Evolutionary conservation across 768 basidiomycete species (phyloP).

Genomic region (Mycena rebaudengoi): DNA sequence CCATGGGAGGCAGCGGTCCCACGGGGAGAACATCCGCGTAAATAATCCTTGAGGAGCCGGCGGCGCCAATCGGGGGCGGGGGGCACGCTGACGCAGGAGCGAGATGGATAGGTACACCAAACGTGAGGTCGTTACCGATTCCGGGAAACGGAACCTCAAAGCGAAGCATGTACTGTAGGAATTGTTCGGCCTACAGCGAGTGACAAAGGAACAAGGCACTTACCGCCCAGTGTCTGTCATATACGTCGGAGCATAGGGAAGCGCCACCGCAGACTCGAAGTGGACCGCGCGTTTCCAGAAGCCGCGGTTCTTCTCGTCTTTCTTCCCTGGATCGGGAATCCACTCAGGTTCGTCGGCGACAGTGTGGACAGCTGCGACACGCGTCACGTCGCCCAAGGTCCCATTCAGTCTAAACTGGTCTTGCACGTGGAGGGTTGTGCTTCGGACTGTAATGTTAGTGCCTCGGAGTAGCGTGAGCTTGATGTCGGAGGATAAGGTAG

Average conservation of each 20-base stretch:
- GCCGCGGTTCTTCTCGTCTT: slow-evolving; percentile 14
- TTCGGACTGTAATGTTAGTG: neutral
- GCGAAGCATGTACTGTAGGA: slow-evolving; percentile 4
- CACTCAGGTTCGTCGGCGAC: slow-evolving; percentile 13
- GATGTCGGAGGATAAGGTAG: slow-evolving; percentile 13
- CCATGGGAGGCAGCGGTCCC: slow-evolving; percentile 10
- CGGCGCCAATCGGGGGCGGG: slow-evolving; percentile 8
- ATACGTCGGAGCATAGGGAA: slow-evolving; percentile 17
- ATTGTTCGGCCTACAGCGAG: neutral
- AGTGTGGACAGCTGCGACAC: slow-evolving; percentile 10
- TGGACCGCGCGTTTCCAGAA: slow-evolving; percentile 15
- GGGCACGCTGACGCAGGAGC: slow-evolving; percentile 10
- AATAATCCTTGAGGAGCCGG: slow-evolving; percentile 6
- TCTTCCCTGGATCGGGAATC: neutral
- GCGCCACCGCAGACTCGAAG: slow-evolving; percentile 8
- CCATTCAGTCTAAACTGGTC: neutral
- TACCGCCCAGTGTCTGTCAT: slow-evolving; percentile 13
- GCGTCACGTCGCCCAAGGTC: slow-evolving; percentile 8
- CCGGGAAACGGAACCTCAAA: slow-evolving; percentile 20
- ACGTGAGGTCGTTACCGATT: slow-evolving; percentile 15
- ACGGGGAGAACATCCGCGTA: slow-evolving; percentile 18
- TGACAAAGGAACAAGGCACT: neutral
- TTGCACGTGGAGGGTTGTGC: neutral
- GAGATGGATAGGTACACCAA: slow-evolving; percentile 9
- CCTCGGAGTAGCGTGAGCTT: neutral